These are phyloP conservation scores for Saccharomyces jurei DNA, from an alignment of 805 yeast species.

Conservation along the genomic window DNA sequence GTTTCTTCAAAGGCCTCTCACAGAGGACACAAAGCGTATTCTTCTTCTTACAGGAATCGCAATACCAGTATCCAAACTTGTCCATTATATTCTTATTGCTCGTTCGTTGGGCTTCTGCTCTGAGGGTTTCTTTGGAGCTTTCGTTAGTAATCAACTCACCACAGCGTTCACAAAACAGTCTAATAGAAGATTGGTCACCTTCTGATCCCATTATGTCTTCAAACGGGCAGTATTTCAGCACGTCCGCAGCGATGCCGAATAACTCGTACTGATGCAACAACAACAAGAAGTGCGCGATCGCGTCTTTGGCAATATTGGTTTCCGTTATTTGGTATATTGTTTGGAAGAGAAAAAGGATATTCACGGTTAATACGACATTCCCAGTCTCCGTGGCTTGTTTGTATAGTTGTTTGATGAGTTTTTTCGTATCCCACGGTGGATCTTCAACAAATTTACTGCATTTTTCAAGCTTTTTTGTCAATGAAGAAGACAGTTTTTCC, in stretches of 20 bases:
- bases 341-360: conserved; percentile 26
- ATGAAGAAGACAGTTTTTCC: not conserved
- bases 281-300: conserved; percentile 25
- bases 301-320: conserved; percentile 22
- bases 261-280: conserved; percentile 28
- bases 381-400: conserved; percentile 28
- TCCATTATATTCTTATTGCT: conserved; percentile 28
- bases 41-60: conserved; percentile 56
- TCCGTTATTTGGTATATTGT: conserved; percentile 21
- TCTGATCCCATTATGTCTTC: conserved; percentile 24
- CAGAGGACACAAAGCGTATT: conserved; percentile 73
- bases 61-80: conserved; percentile 73
- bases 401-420: conserved; percentile 24
- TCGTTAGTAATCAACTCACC: conserved; percentile 54
- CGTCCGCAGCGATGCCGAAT: conserved; percentile 29
- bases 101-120: conserved; percentile 16
- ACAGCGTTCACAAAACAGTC: conserved; percentile 58
- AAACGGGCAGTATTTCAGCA: conserved; percentile 29
- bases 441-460: not conserved
- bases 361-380: conserved; percentile 23
- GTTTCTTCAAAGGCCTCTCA: conserved; percentile 65
- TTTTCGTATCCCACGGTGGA: conserved; percentile 28
- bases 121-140: conserved; percentile 35
- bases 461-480: not conserved
- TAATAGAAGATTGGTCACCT: conserved; percentile 33